Evolutionary conservation across 768 basidiomycete genomes (phyloP), one percentile per base, ranked within the genome.

Genomic region (Mycena filopes): DNA sequence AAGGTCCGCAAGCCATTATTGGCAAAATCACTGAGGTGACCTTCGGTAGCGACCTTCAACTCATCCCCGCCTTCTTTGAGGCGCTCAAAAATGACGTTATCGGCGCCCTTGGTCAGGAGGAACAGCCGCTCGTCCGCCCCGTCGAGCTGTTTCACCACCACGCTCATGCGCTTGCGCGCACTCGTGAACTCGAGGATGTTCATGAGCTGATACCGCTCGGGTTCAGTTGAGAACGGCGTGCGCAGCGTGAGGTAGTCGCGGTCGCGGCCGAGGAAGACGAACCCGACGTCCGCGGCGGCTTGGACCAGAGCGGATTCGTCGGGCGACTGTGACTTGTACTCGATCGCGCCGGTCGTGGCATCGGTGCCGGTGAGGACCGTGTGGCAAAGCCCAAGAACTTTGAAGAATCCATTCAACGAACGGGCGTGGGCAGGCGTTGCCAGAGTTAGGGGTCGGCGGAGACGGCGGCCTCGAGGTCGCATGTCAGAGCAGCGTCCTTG

Each of bases 261-360:
- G 69, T 98, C 95, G 54, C 94, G 83, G 2, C 97, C 98, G 31
- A 89, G 86, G 81, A 99, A 99, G 60, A 97, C 85, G 76, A 93
- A 99, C 0, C 97, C 97, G 54, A 94, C 89, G 75, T 98, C 96
- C 20, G 97, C 96, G 4, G 97, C 96, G 31, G 96, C 95, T 74
- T 96, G 95, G 3, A 99, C 97, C 36, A 99, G 87, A 2, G 97
- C 97, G 0, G 95, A 92, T 80, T 99, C 97, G 72, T 99, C 97
- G 11, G 97, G 97, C 21, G 91, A 93, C 78, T 99, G 98, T 0
- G 98, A 95, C 80, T 97, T 98, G 84, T 98, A 99, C 72, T 94
- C 89, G 56, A 98, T 87, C 20, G 83, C 85, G 53, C 92, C 90
- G 0, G 91, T 94, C 43, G 82, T 80, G 0, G 86, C 85, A 74